Evolutionary conservation across 208 protist genomes (phyloP), one percentile per base, ranked within the genome.

Genomic region (Trypanosoma platydactyli): DNA sequence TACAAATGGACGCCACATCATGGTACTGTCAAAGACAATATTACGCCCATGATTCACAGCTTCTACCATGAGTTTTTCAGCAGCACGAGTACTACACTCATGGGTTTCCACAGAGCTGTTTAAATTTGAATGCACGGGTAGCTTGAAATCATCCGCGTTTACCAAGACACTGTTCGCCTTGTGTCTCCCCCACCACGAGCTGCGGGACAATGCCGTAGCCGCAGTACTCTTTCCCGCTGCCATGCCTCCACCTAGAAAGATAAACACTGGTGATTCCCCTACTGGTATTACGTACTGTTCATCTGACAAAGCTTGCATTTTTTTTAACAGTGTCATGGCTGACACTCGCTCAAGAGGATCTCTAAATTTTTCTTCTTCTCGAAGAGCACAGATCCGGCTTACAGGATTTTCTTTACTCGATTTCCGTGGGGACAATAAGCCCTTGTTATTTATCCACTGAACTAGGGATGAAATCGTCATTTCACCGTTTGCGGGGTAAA

Each of bases 1-100:
- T 40, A 95, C 74, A 75, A 92, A 95, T 22, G 90, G 90, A 33
- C 71, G 75, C 87, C 90, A 95, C 90, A 93, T 93, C 90, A 95
- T 95, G 0, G 90, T 95, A 44, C 87, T 84, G 61, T 95, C 90
- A 54, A 92, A 87, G 27, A 95, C 87, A 51, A 92, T 88, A 58
- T 76, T 91, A 25, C 85, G 84, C 25, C 90, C 83, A 45, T 85
- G 76, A 69, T 95, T 95, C 33, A 95, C 64, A 18, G 87, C 82
- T 68, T 85, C 63, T 51, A 95, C 85, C 20, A 95, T 75, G 7
- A 94, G 71, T 49, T 81, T 85, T 63, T 95, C 86, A 9, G 90
- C 90, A 5, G 79, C 77, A 12, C 80, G 76, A 4, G 85, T 91
- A 77, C 90, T 95, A 33, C 44, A 44, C 48, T 80, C 71, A 40